A percentile compares a stretch with the other conserved stretches of the same genome.
Conservation (phyloP, 129 eudicot genomes). For the Helianthus annuus region HanXRQr2.0-SUNRISE NC_035440.2:125990187-125990686, state of each 20-base stretch:
- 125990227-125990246: constrained; percentile 51
- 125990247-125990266: constrained; percentile 49
- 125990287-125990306: constrained; percentile 48
- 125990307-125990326: constrained; percentile 38
- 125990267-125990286: constrained; percentile 24
- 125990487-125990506: constrained; percentile 32
- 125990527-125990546: constrained; percentile 15
- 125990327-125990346: constrained; percentile 48
- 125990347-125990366: constrained; percentile 57
- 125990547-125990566: constrained; percentile 16
- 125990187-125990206: constrained; percentile 48
- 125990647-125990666: constrained; percentile 66
- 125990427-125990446: constrained; percentile 14
- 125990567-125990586: constrained; percentile 43
- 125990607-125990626: constrained; percentile 76
- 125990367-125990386: constrained; percentile 46
- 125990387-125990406: constrained; percentile 35
- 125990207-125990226: constrained; percentile 39
- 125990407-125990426: constrained; percentile 22
- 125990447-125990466: constrained; percentile 30
- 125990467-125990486: constrained; percentile 33
- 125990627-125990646: constrained; percentile 60
- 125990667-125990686: constrained; percentile 72
- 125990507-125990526: constrained; percentile 29
- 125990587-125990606: constrained; percentile 73